phyloP scores from a whole-genome alignment of 108 stramenopile genomes.

The Skeletonema grethae region DNA sequence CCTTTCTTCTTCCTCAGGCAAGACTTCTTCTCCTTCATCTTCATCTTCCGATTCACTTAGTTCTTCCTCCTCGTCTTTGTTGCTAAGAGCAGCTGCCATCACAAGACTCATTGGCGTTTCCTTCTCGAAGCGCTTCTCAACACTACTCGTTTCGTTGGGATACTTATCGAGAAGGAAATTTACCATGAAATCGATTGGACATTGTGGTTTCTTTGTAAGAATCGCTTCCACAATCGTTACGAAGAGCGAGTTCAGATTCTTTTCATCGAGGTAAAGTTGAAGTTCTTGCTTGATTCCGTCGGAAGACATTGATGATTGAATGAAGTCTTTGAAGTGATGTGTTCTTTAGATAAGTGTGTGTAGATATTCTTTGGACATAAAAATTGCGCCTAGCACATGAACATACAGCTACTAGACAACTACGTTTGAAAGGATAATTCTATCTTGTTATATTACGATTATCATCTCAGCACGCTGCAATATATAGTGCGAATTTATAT shows the following conservation, averaged over 20 bases:
- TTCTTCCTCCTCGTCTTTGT: conserved; percentile 1
- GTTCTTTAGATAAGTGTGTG: too few relatives aligned
- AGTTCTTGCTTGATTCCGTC: conserved; percentile 39
- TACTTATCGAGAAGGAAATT: conserved; percentile 56
- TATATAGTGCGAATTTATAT: neutral
- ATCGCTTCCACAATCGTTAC: conserved; percentile 69
- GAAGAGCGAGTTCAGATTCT: conserved; percentile 75
- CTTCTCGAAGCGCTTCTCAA: neutral
- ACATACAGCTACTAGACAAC: too few relatives aligned
- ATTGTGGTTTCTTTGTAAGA: conserved; percentile 68
- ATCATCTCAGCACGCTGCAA: neutral
- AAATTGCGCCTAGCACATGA: neutral
- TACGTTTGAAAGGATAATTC: too few relatives aligned
- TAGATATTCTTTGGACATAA: too few relatives aligned
- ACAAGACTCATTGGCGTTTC: conserved; percentile 13
- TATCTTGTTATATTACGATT: too few relatives aligned
- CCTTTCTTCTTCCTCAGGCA: neutral
- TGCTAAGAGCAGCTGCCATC: neutral
- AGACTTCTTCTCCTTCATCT: neutral
- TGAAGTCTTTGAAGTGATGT: too few relatives aligned
- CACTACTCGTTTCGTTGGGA: conserved; percentile 59
- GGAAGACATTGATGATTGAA: neutral
- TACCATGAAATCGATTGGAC: conserved; percentile 75
- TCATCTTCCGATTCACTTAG: conserved; percentile 27
- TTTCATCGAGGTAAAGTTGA: conserved; percentile 62